These are phyloP conservation scores for Candida tammaniensis DNA, from an alignment of 805 yeast genomes.

Conservation along the genomic window DNA sequence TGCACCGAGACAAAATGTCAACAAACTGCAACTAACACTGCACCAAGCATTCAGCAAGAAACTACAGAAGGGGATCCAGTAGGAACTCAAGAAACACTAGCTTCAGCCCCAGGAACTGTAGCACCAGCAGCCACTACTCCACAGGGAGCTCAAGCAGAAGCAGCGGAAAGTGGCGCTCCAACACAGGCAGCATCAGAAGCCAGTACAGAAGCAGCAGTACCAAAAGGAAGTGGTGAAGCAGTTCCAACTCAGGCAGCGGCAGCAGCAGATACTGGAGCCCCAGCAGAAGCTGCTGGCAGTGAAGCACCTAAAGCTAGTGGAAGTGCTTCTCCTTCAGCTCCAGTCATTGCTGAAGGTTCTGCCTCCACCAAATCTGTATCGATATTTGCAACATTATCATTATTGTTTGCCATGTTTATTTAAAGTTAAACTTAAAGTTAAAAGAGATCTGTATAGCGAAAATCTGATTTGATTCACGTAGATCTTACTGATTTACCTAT, in stretches of 20 bases:
- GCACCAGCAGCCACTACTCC: constrained; percentile 1
- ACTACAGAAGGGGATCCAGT: background rate
- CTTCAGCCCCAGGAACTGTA: background rate
- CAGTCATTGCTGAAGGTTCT: constrained; percentile 5
- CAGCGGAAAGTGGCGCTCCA: background rate
- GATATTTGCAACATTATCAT: constrained; percentile 4
- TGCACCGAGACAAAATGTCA: no score
- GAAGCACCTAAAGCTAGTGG: background rate
- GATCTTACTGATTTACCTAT: no score
- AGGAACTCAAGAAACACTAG: background rate
- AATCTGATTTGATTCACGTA: no score
- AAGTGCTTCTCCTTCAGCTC: background rate
- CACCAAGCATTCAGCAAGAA: no score
- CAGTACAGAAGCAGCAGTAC: background rate
- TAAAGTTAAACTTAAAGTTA: no score
- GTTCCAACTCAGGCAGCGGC: background rate
- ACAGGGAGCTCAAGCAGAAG: background rate
- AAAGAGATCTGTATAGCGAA: no score
- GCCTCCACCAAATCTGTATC: constrained; percentile 8
- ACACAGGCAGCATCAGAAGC: background rate
- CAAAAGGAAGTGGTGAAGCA: background rate
- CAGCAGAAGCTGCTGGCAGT: background rate
- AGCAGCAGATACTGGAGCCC: background rate
- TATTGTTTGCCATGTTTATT: constrained; percentile 2
- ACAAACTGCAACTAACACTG: no score